phyloP scores from a whole-genome alignment of 1,284 basidiomycete genomes.

The Cryptococcus wingfieldii region DNA sequence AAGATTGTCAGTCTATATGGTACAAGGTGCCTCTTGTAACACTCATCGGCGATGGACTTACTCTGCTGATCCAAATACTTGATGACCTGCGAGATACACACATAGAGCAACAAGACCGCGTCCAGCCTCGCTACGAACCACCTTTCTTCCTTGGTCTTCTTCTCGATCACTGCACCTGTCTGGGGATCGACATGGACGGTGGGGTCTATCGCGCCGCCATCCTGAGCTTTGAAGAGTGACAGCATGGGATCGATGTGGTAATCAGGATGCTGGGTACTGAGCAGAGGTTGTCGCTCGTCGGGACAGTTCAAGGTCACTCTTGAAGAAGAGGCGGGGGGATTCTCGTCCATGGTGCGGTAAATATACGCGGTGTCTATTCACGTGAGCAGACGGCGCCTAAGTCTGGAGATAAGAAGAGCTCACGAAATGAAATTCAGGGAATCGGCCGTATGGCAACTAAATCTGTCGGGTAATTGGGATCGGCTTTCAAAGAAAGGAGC shows the following conservation, averaged over 20 bases:
- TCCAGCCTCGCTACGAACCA: slow-evolving; percentile 38
- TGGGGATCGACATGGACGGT: slow-evolving; percentile 20
- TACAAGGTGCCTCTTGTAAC: no score
- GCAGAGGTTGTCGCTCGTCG: no score
- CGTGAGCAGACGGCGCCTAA: no score
- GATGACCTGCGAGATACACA: slow-evolving; percentile 27
- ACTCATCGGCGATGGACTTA: not conserved
- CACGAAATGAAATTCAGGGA: no score
- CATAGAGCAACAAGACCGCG: slow-evolving; percentile 29
- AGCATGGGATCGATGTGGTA: not conserved
- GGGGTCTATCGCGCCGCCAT: slow-evolving; percentile 13
- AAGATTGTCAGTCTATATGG: not conserved
- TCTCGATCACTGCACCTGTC: slow-evolving; percentile 23
- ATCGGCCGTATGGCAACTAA: no score
- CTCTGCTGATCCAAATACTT: slow-evolving; percentile 28
- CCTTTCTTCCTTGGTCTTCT: slow-evolving; percentile 32
- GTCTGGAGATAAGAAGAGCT: no score
- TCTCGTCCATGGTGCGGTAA: no score
- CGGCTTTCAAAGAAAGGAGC: no score
- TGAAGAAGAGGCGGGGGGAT: no score
- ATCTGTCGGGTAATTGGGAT: no score
- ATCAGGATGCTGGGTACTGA: not conserved
- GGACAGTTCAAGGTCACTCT: no score
- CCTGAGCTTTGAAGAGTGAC: not conserved
- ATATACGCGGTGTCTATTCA: no score